Conservation (phyloP, 306 rosid genomes). For the Gastrolobium villosum region DNA sequence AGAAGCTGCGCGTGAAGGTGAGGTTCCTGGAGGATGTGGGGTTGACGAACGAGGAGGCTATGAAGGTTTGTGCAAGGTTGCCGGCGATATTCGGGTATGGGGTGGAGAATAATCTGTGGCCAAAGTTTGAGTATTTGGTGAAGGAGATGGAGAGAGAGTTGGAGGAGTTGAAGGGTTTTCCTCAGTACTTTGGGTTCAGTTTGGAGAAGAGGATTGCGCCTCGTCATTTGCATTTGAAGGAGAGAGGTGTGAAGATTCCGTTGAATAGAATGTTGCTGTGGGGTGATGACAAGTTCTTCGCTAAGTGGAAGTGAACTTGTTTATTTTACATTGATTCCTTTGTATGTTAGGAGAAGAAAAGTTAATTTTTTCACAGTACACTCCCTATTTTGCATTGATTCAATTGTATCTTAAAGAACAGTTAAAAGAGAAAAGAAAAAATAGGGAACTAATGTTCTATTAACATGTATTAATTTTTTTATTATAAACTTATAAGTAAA, state of each 20-base stretch:
- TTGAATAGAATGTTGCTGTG: constrained; percentile 76
- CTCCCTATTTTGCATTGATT: too few species aligned
- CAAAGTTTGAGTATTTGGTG: constrained; percentile 69
- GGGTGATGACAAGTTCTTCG: constrained; percentile 75
- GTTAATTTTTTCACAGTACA: too few species aligned
- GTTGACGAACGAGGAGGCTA: constrained; percentile 64
- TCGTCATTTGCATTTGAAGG: constrained; percentile 75
- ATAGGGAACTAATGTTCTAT: too few species aligned
- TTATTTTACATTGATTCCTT: too few species aligned
- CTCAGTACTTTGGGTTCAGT: constrained; percentile 85
- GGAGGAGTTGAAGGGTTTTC: constrained; percentile 76
- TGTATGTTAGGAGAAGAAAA: too few species aligned
- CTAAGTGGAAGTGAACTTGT: constrained; percentile 57
- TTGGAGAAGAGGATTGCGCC: constrained; percentile 74
- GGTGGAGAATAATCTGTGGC: constrained; percentile 67
- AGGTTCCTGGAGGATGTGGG: constrained; percentile 63
- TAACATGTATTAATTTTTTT: too few species aligned
- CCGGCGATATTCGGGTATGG: constrained; percentile 89
- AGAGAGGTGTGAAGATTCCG: constrained; percentile 66
- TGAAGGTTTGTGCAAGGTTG: constrained; percentile 54
- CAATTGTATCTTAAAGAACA: too few species aligned
- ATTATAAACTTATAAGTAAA: too few species aligned
- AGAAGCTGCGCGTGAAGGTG: constrained; percentile 64
- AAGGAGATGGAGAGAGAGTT: constrained; percentile 73
- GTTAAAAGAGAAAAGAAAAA: too few species aligned